Base-by-base conservation (phyloP, 2,329 filamentous ascomycete species). In the Cladophialophora immunda region DNA sequence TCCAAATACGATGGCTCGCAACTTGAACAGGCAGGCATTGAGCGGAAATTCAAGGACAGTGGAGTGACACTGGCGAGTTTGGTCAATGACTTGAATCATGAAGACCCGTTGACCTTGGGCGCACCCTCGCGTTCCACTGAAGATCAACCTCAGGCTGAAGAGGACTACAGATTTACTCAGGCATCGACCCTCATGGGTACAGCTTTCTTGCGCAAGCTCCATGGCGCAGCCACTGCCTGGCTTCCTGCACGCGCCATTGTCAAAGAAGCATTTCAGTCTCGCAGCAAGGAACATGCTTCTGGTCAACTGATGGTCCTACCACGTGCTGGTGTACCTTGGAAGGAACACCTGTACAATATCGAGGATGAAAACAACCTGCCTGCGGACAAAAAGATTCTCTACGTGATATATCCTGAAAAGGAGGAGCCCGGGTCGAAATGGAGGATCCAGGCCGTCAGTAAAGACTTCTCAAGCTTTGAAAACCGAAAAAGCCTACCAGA, bases 371-470 rank as follows among this genome's bases (percentile, higher is more conserved):
- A 82, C 58, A 78, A 76, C 8, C 78, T 78, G 63, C 75, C 72
- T 74, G 71, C 75, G 62, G 75, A 78, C 68, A 79, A 87, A 47
- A 86, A 88, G 73, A 89, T 94, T 3, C 84, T 94, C 58, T 98
- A 97, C 76, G 94, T 97, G 15, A 83, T 98, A 29, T 98, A 98
- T 80, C 91, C 93, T 0, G 94, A 99, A 83, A 92, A 87, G 75
- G 86, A 89, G 30, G 84, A 86, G 53, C 87, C 89, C 54, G 90
- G 87, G 70, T 85, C 90, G 75, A 97, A 95, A 81, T 98, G 95
- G 95, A 89, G 95, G 65, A 91, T 99, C 68, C 93, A 97, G 80
- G 90, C 91, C 69, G 95, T 98, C n/a, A 92, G 93, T 56, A 89
- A 92, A 66, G 87, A 88, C 78, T 90, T 91, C 78, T 90, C 92